Conservation (phyloP, 495 filamentous ascomycete genomes). For the Daldinia childiae region DNA sequence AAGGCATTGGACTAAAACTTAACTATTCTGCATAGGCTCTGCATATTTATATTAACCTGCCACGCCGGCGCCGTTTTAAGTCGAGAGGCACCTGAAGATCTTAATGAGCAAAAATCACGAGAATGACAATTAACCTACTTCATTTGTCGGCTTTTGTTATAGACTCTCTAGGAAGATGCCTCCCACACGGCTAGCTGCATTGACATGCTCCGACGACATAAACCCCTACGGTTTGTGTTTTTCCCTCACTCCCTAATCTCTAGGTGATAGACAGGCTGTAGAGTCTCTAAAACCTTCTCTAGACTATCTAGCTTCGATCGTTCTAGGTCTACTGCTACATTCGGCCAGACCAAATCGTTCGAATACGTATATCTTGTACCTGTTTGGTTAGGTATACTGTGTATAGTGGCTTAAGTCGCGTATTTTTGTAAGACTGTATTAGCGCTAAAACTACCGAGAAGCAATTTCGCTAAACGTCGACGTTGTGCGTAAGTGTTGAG, state of each 20-base stretch:
- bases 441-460: background rate
- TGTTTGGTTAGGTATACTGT: background rate
- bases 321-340: background rate
- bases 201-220: background rate
- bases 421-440: background rate
- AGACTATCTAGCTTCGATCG: background rate
- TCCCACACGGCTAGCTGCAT: background rate
- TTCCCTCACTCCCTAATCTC: background rate
- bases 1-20: background rate
- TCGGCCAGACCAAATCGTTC: background rate
- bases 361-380: background rate
- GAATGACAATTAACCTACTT: background rate
- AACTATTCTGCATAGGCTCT: background rate
- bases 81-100: background rate
- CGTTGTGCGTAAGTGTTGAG: background rate
- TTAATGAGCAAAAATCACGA: background rate
- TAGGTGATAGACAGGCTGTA: no score
- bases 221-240: background rate
- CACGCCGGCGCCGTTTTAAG: background rate
- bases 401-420: background rate
- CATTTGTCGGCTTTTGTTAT: background rate
- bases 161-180: background rate
- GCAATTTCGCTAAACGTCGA: slow-evolving; percentile 1
- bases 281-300: background rate
- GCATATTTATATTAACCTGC: slow-evolving; percentile 1